These are phyloP conservation scores for Xylaria curta DNA, from an alignment of 495 filamentous ascomycete species.

Conservation along the genomic window DNA sequence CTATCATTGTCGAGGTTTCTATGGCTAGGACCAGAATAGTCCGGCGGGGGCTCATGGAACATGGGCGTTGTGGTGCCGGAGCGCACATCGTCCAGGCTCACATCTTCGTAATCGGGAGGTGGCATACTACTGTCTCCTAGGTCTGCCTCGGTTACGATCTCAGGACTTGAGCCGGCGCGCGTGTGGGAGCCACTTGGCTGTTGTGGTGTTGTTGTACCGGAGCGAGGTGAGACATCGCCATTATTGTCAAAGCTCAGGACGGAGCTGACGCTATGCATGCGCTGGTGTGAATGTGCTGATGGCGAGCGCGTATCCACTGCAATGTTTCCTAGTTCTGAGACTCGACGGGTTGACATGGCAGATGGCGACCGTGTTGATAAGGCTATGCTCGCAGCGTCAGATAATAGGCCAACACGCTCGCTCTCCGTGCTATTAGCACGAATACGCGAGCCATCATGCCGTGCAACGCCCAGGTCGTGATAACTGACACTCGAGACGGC, in stretches of 20 bases:
- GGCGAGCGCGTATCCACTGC: conserved; percentile 20
- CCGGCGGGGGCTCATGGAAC: conserved; percentile 56
- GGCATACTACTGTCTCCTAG: conserved; percentile 57
- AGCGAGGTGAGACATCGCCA: conserved; percentile 44
- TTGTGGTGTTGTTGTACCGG: conserved; percentile 47
- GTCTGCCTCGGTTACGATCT: conserved; percentile 51
- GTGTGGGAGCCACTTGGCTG: conserved; percentile 34
- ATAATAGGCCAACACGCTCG: conserved; percentile 75
- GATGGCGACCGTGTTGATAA: conserved; percentile 40
- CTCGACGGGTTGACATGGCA: conserved; percentile 31
- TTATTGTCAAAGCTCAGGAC: conserved; percentile 55
- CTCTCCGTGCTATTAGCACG: conserved; percentile 81
- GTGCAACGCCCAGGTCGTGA: conserved; percentile 80
- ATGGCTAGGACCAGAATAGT: conserved; percentile 50
- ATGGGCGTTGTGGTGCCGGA: conserved; percentile 44
- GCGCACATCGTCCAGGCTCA: conserved; percentile 53
- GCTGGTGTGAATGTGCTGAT: conserved; percentile 41
- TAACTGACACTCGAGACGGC: conserved; percentile 86
- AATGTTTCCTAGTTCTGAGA: conserved; percentile 9
- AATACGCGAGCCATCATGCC: conserved; percentile 87
- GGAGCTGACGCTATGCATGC: conserved; percentile 53
- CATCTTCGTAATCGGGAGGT: conserved; percentile 61
- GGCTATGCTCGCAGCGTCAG: conserved; percentile 69
- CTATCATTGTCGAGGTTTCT: conserved; percentile 38
- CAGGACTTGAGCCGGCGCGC: conserved; percentile 46